Base-by-base conservation (phyloP, 192 early-diverging fungal species). In the Phlyctochytrium bullatum region DNA sequence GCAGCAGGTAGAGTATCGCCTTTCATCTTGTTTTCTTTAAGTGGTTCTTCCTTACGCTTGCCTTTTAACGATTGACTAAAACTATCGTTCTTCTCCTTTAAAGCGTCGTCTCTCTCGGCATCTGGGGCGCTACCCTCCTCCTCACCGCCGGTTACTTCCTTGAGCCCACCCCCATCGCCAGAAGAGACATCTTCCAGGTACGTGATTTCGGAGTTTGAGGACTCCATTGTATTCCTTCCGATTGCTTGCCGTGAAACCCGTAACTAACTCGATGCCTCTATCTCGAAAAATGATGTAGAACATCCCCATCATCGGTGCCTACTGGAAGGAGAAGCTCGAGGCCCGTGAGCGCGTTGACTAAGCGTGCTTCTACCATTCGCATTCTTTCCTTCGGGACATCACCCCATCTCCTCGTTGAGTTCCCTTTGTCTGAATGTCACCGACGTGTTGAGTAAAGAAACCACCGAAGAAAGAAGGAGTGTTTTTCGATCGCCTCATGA, bases 261-360 rank as follows among this genome's bases (percentile, higher is more conserved):
- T 30, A 14, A 24, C 16, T 29, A 16, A 3, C 47, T 28, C 3
- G 27, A 40, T 24, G 58, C 4, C 58, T 50, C n/a, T 50, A 14
- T 28, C 54, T 62, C 14, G n/a, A 34, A 25, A 24, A 17, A 12
- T 2, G 50, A 10, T 28, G 2, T 47, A 63, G 36, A 73, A 82
- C 50, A 50, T 82, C 27, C 80, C 80, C 34, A 69, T 78, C 52
- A 69, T 79, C 17, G 80, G 80, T 20, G 52, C 24, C 0, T 79
- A 60, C 73, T 82, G 80, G 80, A 59, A 77, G 61, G 62, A 73
- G 54, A 81, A 81, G 73, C 53, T 81, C 14, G 76, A 76, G 16
- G 74, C 60, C 25, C 57, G 54, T 28, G 69, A 61, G 23, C 67
- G 58, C 24, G 68, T 70, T 31, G 68, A 70, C 53, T 70, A 64